A percentile compares a stretch with the other conserved stretches of the same genome.
Evolutionary conservation across 2,329 filamentous ascomycete species (phyloP).

Genomic region (Ophiostoma quercus): DNA sequence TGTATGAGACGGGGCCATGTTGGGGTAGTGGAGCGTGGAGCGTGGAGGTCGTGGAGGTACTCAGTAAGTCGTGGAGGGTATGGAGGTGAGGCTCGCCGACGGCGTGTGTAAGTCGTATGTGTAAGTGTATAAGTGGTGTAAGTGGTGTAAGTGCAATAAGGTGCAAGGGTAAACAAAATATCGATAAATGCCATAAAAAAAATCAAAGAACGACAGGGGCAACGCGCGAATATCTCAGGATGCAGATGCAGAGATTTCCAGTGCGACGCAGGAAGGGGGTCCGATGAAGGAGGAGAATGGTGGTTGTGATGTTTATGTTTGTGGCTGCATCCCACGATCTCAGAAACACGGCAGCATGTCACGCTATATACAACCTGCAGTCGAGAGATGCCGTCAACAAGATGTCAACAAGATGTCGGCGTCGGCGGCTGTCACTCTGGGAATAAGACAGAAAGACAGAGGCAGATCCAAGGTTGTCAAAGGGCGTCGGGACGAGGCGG

Average conservation of each 20-base stretch:
- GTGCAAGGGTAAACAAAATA: neutral
- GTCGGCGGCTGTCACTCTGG: neutral
- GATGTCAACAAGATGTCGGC: neutral
- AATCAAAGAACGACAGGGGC: neutral
- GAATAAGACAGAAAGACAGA: neutral
- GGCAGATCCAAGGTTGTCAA: neutral
- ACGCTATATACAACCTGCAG: neutral
- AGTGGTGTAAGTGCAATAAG: neutral
- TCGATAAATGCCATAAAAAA: neutral
- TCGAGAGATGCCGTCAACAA: neutral
- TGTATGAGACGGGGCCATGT: neutral
- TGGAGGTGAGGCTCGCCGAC: neutral
- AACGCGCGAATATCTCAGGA: neutral
- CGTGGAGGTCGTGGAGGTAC: too few species aligned
- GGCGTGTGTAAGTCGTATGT: constrained; percentile 1
- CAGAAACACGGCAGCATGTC: neutral
- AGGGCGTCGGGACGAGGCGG: neutral
- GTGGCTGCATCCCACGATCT: neutral
- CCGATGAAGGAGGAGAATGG: neutral
- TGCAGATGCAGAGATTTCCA: neutral
- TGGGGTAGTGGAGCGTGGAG: constrained; percentile 5
- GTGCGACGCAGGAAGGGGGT: neutral
- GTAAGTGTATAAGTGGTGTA: neutral
- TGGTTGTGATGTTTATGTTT: neutral
- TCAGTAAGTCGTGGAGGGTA: too few species aligned